phyloP scores from a whole-genome alignment of 2,329 filamentous ascomycete species.

The Pyrenophora tritici-repentis region DNA sequence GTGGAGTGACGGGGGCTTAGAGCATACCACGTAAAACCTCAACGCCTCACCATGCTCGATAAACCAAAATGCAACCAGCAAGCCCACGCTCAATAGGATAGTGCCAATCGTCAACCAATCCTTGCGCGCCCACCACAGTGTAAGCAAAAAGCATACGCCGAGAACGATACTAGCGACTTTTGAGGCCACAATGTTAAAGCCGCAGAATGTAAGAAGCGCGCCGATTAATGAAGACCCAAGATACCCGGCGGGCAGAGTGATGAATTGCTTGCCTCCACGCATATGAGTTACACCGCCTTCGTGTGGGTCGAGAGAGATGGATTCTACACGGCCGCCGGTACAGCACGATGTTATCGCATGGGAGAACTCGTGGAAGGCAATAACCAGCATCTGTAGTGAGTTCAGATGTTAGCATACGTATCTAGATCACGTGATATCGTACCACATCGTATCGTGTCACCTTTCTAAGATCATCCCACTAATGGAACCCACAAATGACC shows the following conservation, averaged over 20 bases:
- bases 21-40: constrained; percentile 68
- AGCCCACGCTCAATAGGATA: constrained; percentile 69
- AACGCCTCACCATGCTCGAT: constrained; percentile 75
- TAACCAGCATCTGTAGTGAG: constrained; percentile 58
- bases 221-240: constrained; percentile 78
- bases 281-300: constrained; percentile 81
- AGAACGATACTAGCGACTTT: constrained; percentile 78
- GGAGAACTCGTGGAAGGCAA: constrained; percentile 80
- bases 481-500: no score
- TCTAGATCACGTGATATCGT: background rate
- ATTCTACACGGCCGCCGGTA: constrained; percentile 75
- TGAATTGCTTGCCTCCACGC: constrained; percentile 69
- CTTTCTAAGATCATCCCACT: no score
- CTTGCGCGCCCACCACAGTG: constrained; percentile 78
- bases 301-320: constrained; percentile 73
- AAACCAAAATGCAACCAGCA: constrained; percentile 78
- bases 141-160: constrained; percentile 76
- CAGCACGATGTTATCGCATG: constrained; percentile 74
- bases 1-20: background rate
- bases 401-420: background rate
- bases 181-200: constrained; percentile 79
- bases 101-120: constrained; percentile 79
- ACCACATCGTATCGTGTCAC: no score
- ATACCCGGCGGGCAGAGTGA: constrained; percentile 79
- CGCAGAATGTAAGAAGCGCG: constrained; percentile 76